Evolutionary conservation across 768 basidiomycete species (phyloP).

Genomic region (Gloeostereum incarnatum): DNA sequence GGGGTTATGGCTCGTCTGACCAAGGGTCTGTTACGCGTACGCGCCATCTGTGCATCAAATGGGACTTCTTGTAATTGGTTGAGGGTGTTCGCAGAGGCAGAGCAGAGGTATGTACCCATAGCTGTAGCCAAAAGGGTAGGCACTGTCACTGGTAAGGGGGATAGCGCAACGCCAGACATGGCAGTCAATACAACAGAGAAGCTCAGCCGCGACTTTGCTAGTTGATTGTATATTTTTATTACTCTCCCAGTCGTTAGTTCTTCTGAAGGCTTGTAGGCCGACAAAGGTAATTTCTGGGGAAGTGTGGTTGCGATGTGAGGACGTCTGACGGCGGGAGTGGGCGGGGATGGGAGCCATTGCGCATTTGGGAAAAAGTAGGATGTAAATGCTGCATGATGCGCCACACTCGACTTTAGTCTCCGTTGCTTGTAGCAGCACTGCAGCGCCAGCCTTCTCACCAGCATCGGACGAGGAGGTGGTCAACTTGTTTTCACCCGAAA

Average conservation of each 20-base stretch:
- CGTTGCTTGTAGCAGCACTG: no score
- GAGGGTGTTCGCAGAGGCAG: slow-evolving; percentile 87
- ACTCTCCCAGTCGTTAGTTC: slow-evolving; percentile 41
- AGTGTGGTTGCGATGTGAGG: no score
- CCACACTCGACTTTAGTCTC: no score
- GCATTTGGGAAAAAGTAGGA: slow-evolving; percentile 61
- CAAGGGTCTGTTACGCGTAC: slow-evolving; percentile 83
- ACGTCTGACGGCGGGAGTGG: slow-evolving; percentile 9
- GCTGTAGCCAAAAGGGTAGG: slow-evolving; percentile 84
- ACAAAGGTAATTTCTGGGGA: slow-evolving; percentile 10
- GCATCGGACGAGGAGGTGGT: no score
- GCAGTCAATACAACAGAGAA: slow-evolving; percentile 81
- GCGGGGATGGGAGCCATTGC: slow-evolving; percentile 29
- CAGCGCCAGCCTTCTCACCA: no score
- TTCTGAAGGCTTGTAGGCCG: slow-evolving; percentile 24
- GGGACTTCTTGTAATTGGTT: slow-evolving; percentile 95
- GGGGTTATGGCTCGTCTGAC: slow-evolving; percentile 81
- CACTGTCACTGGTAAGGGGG: slow-evolving; percentile 76
- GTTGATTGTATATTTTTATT: slow-evolving; percentile 62
- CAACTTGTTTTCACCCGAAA: no score
- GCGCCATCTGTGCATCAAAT: slow-evolving; percentile 92
- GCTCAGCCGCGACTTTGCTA: slow-evolving; percentile 81
- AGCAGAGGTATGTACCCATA: slow-evolving; percentile 82
- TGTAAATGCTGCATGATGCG: slow-evolving; percentile 22
- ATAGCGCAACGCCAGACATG: slow-evolving; percentile 89